Conservation (phyloP, 140 eudicot genomes). For the Cichorium intybus region DNA sequence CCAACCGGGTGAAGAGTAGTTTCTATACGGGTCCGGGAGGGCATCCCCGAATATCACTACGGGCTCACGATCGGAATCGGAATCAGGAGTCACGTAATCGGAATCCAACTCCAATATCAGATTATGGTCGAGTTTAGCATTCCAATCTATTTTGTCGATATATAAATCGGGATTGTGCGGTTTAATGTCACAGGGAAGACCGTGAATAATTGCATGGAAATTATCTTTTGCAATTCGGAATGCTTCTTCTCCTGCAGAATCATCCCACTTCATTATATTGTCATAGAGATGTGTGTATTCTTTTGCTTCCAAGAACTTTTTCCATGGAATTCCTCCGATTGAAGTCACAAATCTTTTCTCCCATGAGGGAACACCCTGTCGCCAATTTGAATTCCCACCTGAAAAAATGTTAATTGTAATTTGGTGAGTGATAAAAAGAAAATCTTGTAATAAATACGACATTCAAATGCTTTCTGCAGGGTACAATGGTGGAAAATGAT, state of each 20-base stretch:
- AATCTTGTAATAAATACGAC: background rate
- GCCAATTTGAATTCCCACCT: slow-evolving; percentile 44
- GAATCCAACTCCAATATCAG: slow-evolving; percentile 43
- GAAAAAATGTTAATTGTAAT: background rate
- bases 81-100: slow-evolving; percentile 14
- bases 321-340: slow-evolving; percentile 69
- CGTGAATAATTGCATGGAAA: slow-evolving; percentile 52
- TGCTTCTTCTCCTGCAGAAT: slow-evolving; percentile 70
- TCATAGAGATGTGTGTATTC: slow-evolving; percentile 47
- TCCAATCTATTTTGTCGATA: slow-evolving; percentile 73
- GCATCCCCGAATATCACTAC: slow-evolving; percentile 55
- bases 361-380: slow-evolving; percentile 64
- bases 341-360: slow-evolving; percentile 68
- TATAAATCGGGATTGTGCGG: slow-evolving; percentile 62
- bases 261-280: slow-evolving; percentile 61
- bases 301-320: slow-evolving; percentile 47
- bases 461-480: background rate
- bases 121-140: slow-evolving; percentile 37
- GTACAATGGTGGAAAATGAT: background rate
- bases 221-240: slow-evolving; percentile 55
- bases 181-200: slow-evolving; percentile 48
- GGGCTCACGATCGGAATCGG: slow-evolving; percentile 24
- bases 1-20: slow-evolving; percentile 56
- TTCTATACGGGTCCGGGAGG: slow-evolving; percentile 32
- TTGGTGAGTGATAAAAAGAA: background rate